Percentiles rank a stretch among this genome's conserved stretches.
Conservation (phyloP, 2,329 filamentous ascomycete genomes). For the Exophiala xenobiotica region DNA sequence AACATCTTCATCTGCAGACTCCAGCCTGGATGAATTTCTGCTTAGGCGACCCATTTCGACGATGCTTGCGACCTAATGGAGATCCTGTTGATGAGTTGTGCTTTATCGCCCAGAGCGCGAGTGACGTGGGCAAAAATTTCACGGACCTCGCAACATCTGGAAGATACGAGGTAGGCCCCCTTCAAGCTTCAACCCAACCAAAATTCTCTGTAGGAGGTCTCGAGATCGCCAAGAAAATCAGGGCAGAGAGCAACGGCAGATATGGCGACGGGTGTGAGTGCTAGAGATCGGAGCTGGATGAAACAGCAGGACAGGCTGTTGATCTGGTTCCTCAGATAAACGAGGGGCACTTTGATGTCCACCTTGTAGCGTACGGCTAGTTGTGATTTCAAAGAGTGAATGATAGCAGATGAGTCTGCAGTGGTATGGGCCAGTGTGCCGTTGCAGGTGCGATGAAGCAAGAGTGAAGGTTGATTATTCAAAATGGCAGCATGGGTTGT, state of each 20-base stretch:
- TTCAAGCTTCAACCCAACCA: slow-evolving; percentile 6
- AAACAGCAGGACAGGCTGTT: not conserved
- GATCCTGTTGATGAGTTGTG: slow-evolving; percentile 3
- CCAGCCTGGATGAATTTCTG: slow-evolving; percentile 12
- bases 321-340: slow-evolving; percentile 6
- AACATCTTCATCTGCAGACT: slow-evolving; percentile 21
- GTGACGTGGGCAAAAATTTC: slow-evolving; percentile 24
- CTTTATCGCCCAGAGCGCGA: slow-evolving; percentile 7
- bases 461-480: slow-evolving; percentile 18
- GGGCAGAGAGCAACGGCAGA: not conserved
- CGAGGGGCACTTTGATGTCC: slow-evolving; percentile 15
- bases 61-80: slow-evolving; percentile 8
- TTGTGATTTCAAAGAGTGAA: slow-evolving; percentile 3
- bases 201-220: not conserved
- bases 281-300: not conserved
- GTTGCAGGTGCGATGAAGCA: slow-evolving; percentile 18
- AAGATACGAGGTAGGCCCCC: slow-evolving; percentile 9
- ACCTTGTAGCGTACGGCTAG: not conserved
- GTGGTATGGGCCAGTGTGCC: not conserved
- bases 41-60: slow-evolving; percentile 20
- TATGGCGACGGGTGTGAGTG: not conserved
- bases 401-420: slow-evolving; percentile 3
- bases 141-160: slow-evolving; percentile 13
- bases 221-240: not conserved
- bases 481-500: slow-evolving; percentile 11